phyloP scores from a whole-genome alignment of 2,329 filamentous ascomycete genomes.

The Paraconiothyrium brasiliense region DNA sequence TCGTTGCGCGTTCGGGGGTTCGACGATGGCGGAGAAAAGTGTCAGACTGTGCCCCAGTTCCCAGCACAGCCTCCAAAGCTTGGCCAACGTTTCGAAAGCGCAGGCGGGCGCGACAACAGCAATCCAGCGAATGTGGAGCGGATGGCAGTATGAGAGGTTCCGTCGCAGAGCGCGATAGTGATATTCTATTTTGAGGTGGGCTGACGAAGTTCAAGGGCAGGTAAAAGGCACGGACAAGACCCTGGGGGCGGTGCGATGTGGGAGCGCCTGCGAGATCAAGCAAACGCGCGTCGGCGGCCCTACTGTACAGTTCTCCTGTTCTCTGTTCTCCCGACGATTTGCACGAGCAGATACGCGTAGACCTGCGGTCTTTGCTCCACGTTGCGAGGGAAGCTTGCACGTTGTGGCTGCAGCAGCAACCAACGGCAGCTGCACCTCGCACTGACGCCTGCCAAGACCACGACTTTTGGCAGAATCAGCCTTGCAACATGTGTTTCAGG shows the following conservation, averaged over 20 bases:
- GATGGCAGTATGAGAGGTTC: neutral
- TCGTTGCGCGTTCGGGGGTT: conserved; percentile 16
- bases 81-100: conserved; percentile 27
- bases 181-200: conserved; percentile 1
- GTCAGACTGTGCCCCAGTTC: conserved; percentile 15
- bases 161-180: conserved; percentile 8
- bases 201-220: conserved; percentile 6
- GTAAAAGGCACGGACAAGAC: conserved; percentile 14
- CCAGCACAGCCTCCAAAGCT: conserved; percentile 30
- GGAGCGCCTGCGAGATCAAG: conserved; percentile 10
- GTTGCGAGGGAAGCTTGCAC: neutral
- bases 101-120: conserved; percentile 10
- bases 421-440: neutral
- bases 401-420: neutral
- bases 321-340: neutral
- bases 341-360: neutral
- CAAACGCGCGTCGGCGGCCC: conserved; percentile 2
- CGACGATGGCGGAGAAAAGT: conserved; percentile 15
- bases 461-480: conserved; percentile 21
- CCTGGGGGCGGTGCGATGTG: conserved; percentile 21
- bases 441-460: conserved; percentile 14
- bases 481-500: conserved; percentile 13
- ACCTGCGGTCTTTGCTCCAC: neutral
- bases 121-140: conserved; percentile 5
- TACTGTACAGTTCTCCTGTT: conserved; percentile 1